Evolutionary conservation across 495 filamentous ascomycete species (phyloP).

Genomic region (Xylaria flabelliformis): DNA sequence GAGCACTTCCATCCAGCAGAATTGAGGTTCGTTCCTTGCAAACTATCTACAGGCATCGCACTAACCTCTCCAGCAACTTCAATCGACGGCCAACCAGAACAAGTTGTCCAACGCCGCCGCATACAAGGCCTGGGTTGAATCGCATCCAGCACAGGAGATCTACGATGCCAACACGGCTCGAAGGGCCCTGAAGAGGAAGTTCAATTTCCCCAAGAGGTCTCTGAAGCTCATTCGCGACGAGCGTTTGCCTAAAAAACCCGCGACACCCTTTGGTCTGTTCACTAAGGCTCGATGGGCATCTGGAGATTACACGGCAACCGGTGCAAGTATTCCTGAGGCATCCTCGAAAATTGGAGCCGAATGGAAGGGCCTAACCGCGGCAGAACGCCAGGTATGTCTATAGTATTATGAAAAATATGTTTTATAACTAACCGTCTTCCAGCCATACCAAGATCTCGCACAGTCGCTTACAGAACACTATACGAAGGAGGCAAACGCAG

Average conservation of each 20-base stretch:
- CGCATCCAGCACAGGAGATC: slow-evolving; percentile 63
- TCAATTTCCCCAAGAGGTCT: slow-evolving; percentile 32
- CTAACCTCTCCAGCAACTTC: slow-evolving; percentile 40
- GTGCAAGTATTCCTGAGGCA: slow-evolving; percentile 39
- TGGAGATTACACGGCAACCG: slow-evolving; percentile 50
- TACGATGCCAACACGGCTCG: slow-evolving; percentile 70
- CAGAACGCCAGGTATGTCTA: slow-evolving; percentile 58
- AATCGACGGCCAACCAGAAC: neutral
- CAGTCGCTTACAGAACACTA: slow-evolving; percentile 29
- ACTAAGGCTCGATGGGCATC: slow-evolving; percentile 49
- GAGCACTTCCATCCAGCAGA: slow-evolving; percentile 38
- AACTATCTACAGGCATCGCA: neutral
- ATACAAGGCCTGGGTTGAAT: slow-evolving; percentile 65
- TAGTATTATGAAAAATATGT: neutral
- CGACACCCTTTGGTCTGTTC: slow-evolving; percentile 53
- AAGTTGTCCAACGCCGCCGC: slow-evolving; percentile 43
- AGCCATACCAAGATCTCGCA: slow-evolving; percentile 40
- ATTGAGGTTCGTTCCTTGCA: slow-evolving; percentile 39
- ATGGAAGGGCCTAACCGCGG: slow-evolving; percentile 58
- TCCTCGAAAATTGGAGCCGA: neutral
- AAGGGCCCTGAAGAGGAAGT: slow-evolving; percentile 46
- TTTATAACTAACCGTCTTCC: slow-evolving; percentile 28
- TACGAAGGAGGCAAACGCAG: slow-evolving; percentile 28
- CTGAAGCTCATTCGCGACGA: slow-evolving; percentile 58
- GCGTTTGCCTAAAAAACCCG: slow-evolving; percentile 59